Percentiles rank a stretch among this genome's conserved stretches.
These are phyloP conservation scores for Megacollybia platyphylla DNA, from an alignment of 1,284 basidiomycete species.

Conservation along the genomic window DNA sequence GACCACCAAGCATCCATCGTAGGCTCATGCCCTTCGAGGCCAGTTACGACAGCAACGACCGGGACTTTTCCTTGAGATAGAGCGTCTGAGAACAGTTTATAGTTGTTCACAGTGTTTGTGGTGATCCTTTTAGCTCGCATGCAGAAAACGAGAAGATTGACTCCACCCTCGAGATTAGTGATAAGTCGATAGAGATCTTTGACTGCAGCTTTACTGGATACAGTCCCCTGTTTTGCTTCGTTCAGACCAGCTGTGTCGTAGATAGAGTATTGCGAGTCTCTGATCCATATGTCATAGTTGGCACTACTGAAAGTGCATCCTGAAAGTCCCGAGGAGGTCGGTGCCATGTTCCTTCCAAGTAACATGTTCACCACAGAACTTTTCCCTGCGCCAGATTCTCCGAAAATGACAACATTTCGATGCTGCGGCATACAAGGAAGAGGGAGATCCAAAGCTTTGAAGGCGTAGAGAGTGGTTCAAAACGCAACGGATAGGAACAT, in stretches of 20 bases:
- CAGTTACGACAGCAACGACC: slow-evolving; percentile 23
- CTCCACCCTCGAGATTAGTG: slow-evolving; percentile 16
- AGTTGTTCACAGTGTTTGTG: slow-evolving; percentile 20
- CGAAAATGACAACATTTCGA: slow-evolving; percentile 16
- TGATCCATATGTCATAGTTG: slow-evolving; percentile 8
- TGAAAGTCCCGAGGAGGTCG: slow-evolving; percentile 8
- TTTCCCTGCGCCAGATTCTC: slow-evolving; percentile 17
- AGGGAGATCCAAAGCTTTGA: no score
- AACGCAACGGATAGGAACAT: no score
- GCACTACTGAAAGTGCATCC: slow-evolving; percentile 13
- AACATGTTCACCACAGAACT: slow-evolving; percentile 20
- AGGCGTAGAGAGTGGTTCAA: no score
- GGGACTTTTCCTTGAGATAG: slow-evolving; percentile 21
- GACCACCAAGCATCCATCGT: slow-evolving; percentile 26
- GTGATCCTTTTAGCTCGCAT: slow-evolving; percentile 22
- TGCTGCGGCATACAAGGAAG: no score
- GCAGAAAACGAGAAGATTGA: slow-evolving; percentile 26
- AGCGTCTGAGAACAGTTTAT: slow-evolving; percentile 19
- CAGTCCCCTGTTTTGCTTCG: slow-evolving; percentile 18
- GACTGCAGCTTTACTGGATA: slow-evolving; percentile 16
- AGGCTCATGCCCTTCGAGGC: slow-evolving; percentile 19
- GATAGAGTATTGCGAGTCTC: slow-evolving; percentile 12
- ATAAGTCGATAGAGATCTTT: slow-evolving; percentile 20
- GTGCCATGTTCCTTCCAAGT: slow-evolving; percentile 7
- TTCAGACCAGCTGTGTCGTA: slow-evolving; percentile 29